phyloP scores from a whole-genome alignment of 2,329 filamentous ascomycete genomes.

The Lomentospora prolificans region DNA sequence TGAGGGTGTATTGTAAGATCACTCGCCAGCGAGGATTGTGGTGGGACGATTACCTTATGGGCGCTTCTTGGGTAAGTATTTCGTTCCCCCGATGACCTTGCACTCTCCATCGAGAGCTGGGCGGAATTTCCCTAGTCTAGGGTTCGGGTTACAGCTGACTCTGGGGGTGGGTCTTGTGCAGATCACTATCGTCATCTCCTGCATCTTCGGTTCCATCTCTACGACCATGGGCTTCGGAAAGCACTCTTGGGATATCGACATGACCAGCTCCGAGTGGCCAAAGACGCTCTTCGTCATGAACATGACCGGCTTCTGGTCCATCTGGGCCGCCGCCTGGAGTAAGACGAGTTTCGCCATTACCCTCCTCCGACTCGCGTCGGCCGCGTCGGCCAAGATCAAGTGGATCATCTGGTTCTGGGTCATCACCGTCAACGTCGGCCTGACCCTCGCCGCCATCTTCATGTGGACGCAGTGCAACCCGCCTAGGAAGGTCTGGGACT shows the following conservation, averaged over 20 bases:
- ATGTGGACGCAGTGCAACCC: conserved; percentile 7
- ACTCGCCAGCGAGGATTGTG: conserved; percentile 16
- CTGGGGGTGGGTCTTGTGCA: too few species aligned
- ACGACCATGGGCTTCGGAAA: conserved; percentile 12
- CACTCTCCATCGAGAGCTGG: too few species aligned
- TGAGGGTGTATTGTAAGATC: conserved; percentile 18
- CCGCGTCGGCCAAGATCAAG: conserved; percentile 15
- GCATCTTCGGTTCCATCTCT: conserved; percentile 10
- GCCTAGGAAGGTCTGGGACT: background rate
- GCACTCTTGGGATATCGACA: conserved; percentile 12
- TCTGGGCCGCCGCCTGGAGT: conserved; percentile 24
- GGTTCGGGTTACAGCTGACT: too few species aligned
- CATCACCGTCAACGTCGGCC: conserved; percentile 19
- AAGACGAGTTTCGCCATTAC: conserved; percentile 29
- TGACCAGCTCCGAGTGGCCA: background rate
- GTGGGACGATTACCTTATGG: conserved; percentile 19
- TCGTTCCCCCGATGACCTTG: too few species aligned
- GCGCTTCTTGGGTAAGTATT: conserved; percentile 18
- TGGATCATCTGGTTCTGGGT: conserved; percentile 24
- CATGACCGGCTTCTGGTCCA: conserved; percentile 19
- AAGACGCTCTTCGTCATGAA: conserved; percentile 18
- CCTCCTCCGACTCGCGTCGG: conserved; percentile 20
- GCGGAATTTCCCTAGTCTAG: too few species aligned
- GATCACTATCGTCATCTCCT: conserved; percentile 5
- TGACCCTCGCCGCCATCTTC: conserved; percentile 3